phyloP scores from a whole-genome alignment of 2,329 filamentous ascomycete genomes.

The Sclerotinia glacialis region DNA sequence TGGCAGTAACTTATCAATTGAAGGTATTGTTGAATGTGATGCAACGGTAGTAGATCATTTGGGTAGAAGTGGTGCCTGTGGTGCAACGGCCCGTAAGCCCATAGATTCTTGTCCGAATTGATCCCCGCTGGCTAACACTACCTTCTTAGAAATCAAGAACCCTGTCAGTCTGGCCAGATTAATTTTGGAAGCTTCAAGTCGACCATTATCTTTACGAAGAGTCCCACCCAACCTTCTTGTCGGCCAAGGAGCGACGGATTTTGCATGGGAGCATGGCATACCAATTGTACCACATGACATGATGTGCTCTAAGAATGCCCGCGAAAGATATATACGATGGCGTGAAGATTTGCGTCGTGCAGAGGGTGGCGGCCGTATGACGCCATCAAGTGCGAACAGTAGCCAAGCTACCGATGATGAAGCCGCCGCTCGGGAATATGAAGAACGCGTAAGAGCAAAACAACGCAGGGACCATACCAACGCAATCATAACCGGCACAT shows the following conservation, averaged over 20 bases:
- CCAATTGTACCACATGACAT: constrained; percentile 68
- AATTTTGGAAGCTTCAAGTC: constrained; percentile 73
- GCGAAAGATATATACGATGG: constrained; percentile 79
- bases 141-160: constrained; percentile 74
- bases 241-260: constrained; percentile 80
- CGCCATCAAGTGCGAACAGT: constrained; percentile 33
- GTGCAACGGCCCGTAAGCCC: constrained; percentile 81
- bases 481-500: constrained; percentile 55
- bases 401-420: constrained; percentile 31
- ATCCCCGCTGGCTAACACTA: neutral
- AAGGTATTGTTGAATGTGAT: constrained; percentile 91
- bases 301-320: constrained; percentile 76
- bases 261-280: constrained; percentile 77
- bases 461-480: constrained; percentile 49
- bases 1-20: constrained; percentile 89
- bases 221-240: constrained; percentile 92
- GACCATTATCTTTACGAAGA: constrained; percentile 76
- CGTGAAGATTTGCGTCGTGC: constrained; percentile 65
- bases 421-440: constrained; percentile 32
- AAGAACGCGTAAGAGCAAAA: constrained; percentile 35
- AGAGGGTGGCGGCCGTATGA: constrained; percentile 47
- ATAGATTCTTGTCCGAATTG: neutral
- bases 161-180: constrained; percentile 83
- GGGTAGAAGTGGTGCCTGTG: constrained; percentile 88
- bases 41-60: constrained; percentile 88